A percentile compares a stretch with the other conserved stretches of the same genome.
Evolutionary conservation across 352 stramenopile species (phyloP).

Genomic region (Pythium guiyangense): DNA sequence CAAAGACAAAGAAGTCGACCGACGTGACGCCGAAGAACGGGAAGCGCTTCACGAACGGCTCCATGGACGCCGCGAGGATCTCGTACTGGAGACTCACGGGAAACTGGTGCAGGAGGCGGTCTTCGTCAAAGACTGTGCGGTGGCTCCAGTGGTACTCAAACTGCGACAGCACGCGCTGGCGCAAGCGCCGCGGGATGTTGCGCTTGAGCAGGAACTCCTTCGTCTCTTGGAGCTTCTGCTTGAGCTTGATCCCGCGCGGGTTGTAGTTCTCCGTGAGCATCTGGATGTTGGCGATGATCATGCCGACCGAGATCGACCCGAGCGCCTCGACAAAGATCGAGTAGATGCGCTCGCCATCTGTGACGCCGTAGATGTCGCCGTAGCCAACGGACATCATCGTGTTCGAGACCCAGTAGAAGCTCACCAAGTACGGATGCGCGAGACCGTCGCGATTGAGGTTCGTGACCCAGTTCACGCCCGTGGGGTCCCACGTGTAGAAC

Average conservation of each 20-base stretch:
- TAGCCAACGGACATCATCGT: conserved; percentile 94
- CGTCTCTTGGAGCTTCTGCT: conserved; percentile 69
- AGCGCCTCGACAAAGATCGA: conserved; percentile 83
- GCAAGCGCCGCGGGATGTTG: conserved; percentile 51
- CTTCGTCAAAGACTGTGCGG: conserved; percentile 73
- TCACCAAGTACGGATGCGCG: conserved; percentile 76
- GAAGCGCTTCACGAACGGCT: conserved; percentile 71
- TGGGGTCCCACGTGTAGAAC: conserved; percentile 79
- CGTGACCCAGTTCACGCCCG: conserved; percentile 67
- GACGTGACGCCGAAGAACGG: conserved; percentile 72
- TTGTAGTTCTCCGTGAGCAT: conserved; percentile 92
- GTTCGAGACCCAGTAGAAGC: conserved; percentile 91
- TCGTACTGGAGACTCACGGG: conserved; percentile 73
- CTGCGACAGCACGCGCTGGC: conserved; percentile 69
- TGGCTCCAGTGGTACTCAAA: conserved; percentile 80
- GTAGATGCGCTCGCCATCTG: conserved; percentile 73
- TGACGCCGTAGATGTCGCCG: conserved; percentile 86
- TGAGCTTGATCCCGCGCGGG: conserved; percentile 62
- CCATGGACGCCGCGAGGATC: conserved; percentile 72
- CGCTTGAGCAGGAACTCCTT: conserved; percentile 80
- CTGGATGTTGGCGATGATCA: conserved; percentile 92
- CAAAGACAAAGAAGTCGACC: conserved; percentile 73
- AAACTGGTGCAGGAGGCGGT: conserved; percentile 57
- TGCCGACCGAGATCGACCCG: conserved; percentile 84
- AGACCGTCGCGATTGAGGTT: conserved; percentile 37